phyloP scores from a whole-genome alignment of 225 moss, liverwort and hornwort species.

The Anthoceros angustus region DNA sequence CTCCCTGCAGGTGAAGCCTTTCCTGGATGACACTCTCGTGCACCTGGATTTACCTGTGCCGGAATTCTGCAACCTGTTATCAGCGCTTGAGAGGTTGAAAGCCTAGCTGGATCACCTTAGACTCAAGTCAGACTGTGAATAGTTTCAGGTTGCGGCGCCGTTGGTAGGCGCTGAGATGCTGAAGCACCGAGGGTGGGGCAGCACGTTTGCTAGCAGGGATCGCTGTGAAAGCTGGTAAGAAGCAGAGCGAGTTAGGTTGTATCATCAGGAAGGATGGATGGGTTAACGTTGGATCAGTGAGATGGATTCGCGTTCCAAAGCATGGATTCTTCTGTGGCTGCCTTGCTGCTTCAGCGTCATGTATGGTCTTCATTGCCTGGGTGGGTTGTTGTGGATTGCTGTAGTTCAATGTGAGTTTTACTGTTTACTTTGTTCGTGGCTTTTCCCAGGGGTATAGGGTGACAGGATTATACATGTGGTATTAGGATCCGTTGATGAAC shows the following conservation, averaged over 20 bases:
- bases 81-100: background rate
- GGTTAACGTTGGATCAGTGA: too few relatives aligned
- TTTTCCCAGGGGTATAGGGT: slow-evolving; percentile 54
- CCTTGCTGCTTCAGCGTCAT: slow-evolving; percentile 82
- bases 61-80: background rate
- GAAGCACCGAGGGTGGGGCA: background rate
- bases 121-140: background rate
- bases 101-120: background rate
- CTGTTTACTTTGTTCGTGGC: background rate
- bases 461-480: slow-evolving; percentile 87
- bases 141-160: background rate
- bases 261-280: background rate
- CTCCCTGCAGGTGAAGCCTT: background rate
- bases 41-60: background rate
- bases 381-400: background rate
- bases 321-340: slow-evolving; percentile 94
- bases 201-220: too few relatives aligned
- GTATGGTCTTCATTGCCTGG: slow-evolving; percentile 10
- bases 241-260: background rate
- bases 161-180: too few relatives aligned
- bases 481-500: slow-evolving; percentile 96
- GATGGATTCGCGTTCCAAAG: too few relatives aligned
- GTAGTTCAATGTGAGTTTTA: background rate
- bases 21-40: background rate
- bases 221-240: background rate